Percentiles rank a stretch among this genome's conserved stretches.
Evolutionary conservation across 495 filamentous ascomycete genomes (phyloP).

Genomic region (Cudoniella acicularis): DNA sequence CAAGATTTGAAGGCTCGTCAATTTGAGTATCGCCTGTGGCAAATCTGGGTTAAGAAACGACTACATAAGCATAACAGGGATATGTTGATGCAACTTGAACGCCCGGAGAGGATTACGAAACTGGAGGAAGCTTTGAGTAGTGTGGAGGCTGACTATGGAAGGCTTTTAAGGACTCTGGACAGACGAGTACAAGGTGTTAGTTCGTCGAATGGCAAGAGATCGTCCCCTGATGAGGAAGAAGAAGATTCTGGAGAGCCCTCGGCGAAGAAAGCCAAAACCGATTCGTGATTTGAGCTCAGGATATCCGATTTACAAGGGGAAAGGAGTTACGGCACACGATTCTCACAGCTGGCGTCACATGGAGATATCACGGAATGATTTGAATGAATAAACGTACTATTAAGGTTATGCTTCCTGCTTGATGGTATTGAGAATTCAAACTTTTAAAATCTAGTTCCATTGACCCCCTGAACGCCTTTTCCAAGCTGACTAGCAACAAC

Average conservation of each 20-base stretch:
- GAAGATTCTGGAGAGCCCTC: slow-evolving; percentile 11
- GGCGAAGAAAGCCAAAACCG: slow-evolving; percentile 23
- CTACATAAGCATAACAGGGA: slow-evolving; percentile 77
- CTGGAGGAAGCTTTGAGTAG: slow-evolving; percentile 71
- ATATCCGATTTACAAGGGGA: not conserved
- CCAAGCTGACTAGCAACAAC: slow-evolving; percentile 72
- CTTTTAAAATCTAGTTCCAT: slow-evolving; percentile 31
- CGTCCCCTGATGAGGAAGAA: slow-evolving; percentile 14
- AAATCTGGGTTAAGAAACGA: slow-evolving; percentile 75
- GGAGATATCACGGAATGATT: not conserved
- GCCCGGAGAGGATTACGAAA: slow-evolving; percentile 71
- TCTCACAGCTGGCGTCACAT: not conserved
- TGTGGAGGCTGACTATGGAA: slow-evolving; percentile 80
- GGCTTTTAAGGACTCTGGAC: slow-evolving; percentile 45
- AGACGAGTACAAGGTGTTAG: not conserved
- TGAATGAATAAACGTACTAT: not conserved
- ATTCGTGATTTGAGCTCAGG: not conserved
- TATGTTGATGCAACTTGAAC: slow-evolving; percentile 72
- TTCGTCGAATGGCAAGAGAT: slow-evolving; percentile 17
- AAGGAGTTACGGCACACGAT: not conserved
- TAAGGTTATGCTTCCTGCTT: not conserved
- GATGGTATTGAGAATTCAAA: not conserved
- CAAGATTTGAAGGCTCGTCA: slow-evolving; percentile 45
- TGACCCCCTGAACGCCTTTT: slow-evolving; percentile 45
- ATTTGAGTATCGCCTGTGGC: slow-evolving; percentile 73